Conservation (phyloP, 306 rosid species). For the Lathyrus aphaca region DNA sequence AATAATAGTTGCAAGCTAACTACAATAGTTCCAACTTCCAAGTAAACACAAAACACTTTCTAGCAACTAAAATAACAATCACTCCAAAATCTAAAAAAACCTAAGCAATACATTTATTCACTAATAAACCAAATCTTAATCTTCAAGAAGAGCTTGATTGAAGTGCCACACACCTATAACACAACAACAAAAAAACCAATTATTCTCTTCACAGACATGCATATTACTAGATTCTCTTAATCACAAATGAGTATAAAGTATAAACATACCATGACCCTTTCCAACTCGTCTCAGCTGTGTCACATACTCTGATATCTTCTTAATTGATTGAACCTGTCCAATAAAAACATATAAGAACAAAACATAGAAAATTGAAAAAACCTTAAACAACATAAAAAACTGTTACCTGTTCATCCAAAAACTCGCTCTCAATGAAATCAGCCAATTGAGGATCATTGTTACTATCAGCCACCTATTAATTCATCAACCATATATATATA, state of each 20-base stretch:
- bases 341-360: background rate
- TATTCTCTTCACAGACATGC: background rate
- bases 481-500: background rate
- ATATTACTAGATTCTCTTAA: background rate
- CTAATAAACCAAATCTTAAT: constrained; percentile 20
- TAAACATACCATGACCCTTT: constrained; percentile 58
- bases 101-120: constrained; percentile 29
- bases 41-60: background rate
- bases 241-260: too few relatives aligned
- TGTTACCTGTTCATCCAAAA: constrained; percentile 53
- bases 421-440: constrained; percentile 56
- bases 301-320: constrained; percentile 59
- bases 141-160: constrained; percentile 53
- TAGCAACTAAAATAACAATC: background rate
- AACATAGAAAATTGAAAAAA: background rate
- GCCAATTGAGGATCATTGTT: constrained; percentile 55
- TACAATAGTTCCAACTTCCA: background rate
- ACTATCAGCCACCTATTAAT: constrained; percentile 46
- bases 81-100: background rate
- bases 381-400: too few relatives aligned
- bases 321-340: constrained; percentile 52
- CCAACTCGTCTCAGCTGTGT: constrained; percentile 56
- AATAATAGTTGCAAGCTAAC: constrained; percentile 8
- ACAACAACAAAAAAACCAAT: constrained; percentile 39
- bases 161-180: constrained; percentile 72